Evolutionary conservation across 2,329 filamentous ascomycete species (phyloP).

Genomic region (Ustilaginoidea virens): DNA sequence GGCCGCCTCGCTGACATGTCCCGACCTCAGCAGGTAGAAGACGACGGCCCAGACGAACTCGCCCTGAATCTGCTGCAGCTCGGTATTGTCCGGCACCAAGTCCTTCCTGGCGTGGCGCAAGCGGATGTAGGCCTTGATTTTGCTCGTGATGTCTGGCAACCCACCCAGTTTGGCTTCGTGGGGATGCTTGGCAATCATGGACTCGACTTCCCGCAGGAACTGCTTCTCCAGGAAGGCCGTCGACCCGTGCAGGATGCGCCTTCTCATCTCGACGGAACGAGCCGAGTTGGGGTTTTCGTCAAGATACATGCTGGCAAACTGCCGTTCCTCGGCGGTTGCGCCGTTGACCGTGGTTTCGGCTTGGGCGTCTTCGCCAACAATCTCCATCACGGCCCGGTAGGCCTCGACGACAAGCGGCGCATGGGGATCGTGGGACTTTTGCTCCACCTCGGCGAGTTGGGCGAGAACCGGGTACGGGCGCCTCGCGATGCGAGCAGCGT

Average conservation of each 20-base stretch:
- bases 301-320: slow-evolving; percentile 63
- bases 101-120: slow-evolving; percentile 68
- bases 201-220: slow-evolving; percentile 66
- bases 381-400: slow-evolving; percentile 65
- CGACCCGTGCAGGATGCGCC: slow-evolving; percentile 66
- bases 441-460: slow-evolving; percentile 61
- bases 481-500: slow-evolving; percentile 52
- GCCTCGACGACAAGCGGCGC: slow-evolving; percentile 65
- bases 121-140: slow-evolving; percentile 83
- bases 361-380: slow-evolving; percentile 56
- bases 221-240: slow-evolving; percentile 65
- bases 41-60: slow-evolving; percentile 91
- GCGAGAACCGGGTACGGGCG: slow-evolving; percentile 58
- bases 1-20: slow-evolving; percentile 69
- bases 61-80: slow-evolving; percentile 63
- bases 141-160: slow-evolving; percentile 73
- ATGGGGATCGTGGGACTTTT: slow-evolving; percentile 52
- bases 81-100: slow-evolving; percentile 63
- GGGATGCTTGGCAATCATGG: slow-evolving; percentile 65
- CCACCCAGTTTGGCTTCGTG: slow-evolving; percentile 82
- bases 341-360: slow-evolving; percentile 42
- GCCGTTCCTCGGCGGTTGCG: slow-evolving; percentile 56
- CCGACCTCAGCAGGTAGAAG: slow-evolving; percentile 78
- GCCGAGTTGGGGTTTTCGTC: slow-evolving; percentile 54
- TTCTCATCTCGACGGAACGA: slow-evolving; percentile 52